Base-by-base conservation (phyloP, 768 basidiomycete genomes). In the Sarcodon aspratus region DNA sequence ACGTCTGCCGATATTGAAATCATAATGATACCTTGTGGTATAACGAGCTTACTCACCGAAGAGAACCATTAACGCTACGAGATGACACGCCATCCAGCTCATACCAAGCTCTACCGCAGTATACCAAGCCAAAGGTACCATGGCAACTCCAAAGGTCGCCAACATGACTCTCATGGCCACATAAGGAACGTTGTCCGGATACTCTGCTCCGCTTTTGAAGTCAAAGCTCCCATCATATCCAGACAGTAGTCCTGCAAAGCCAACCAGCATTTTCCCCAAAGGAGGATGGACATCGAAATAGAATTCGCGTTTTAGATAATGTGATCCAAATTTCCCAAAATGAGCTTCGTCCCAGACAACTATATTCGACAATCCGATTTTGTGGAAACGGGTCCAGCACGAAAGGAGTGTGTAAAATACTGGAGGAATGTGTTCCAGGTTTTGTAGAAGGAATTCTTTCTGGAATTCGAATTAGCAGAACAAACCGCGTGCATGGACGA, bases 331-430 rank as follows among this genome's bases (percentile, higher is more conserved):
- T 69, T 99, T 98, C 57, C 96, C 96, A 66, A 98, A 99, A 66
- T 99, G 96, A 36, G 96, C 95, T 72, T 99, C 96, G 65, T 99
- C 96, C 96, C 95, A 98, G 51, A 98, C 81, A 65, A 99, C 95
- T 54, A 76, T 61, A 59, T 85, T 76, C 33, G 88, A 75, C 49
- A 80, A 78, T 10, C 96, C 95, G 44, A 99, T 99, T 57, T 83
- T 78, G 71, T 94, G 85, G 66, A 86, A 95, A 31, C 94, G 84
- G 6, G 95, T 96, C 79, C 88, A 91, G 70, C 95, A 93, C 9
- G 92, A 83, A 42, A 97, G 79, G 33, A 95, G 77, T 37, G 94
- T 96, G 70, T 98, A 99, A 36, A 91, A 68, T 48, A 82, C 74
- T 7, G 92, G 85, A 0, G 82, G 74, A 53, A 92, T 63, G 61